phyloP scores from a whole-genome alignment of 129 eudicot genomes.

The Flaveria linearis region DNA sequence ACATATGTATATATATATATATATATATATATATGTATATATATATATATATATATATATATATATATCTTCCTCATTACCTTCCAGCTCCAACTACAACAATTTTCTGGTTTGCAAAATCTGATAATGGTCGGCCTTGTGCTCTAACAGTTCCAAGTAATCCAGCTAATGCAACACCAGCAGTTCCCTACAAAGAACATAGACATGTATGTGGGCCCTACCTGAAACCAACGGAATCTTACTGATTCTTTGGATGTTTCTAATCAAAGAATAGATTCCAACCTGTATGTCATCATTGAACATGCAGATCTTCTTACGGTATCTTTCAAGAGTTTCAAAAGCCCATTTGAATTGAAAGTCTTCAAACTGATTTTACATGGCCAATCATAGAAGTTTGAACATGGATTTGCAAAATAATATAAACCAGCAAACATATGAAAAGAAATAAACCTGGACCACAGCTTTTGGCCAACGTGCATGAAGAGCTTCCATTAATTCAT shows the following conservation, averaged over 20 bases:
- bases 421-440: constrained; percentile 1
- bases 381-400: constrained; percentile 22
- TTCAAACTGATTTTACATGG: constrained; percentile 64
- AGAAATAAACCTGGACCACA: constrained; percentile 78
- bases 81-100: constrained; percentile 99
- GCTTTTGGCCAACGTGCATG: constrained; percentile 99
- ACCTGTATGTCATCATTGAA: constrained; percentile 99
- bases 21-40: no score
- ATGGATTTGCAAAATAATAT: not conserved
- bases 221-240: not conserved
- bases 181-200: constrained; percentile 75
- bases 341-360: constrained; percentile 99
- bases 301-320: constrained; percentile 86
- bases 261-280: constrained; percentile 10
- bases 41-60: no score
- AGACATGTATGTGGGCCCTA: not conserved
- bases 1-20: no score
- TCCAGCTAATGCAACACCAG: constrained; percentile 98
- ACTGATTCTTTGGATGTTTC: not conserved
- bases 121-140: constrained; percentile 85
- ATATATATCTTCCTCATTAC: constrained; percentile 31
- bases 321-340: constrained; percentile 87
- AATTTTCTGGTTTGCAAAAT: constrained; percentile 83
- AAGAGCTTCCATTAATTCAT: constrained; percentile 98
- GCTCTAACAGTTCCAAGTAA: constrained; percentile 94